These are phyloP conservation scores for Penicillium sp. DNA, from an alignment of 2,329 filamentous ascomycete genomes.

Conservation along the genomic window DNA sequence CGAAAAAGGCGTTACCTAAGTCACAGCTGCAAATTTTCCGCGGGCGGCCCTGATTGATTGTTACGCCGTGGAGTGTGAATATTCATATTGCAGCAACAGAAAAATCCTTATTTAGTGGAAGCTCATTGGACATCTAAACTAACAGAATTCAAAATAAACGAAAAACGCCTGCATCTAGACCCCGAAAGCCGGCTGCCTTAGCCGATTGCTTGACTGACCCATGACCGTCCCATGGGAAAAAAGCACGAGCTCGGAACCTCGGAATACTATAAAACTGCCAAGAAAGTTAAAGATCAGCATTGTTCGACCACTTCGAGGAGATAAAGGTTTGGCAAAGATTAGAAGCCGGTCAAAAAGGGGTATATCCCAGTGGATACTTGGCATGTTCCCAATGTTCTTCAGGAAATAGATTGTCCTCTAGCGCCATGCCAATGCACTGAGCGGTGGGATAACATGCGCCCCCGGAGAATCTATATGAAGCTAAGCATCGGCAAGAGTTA, in stretches of 20 bases:
- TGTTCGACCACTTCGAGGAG: not conserved
- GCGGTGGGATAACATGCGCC: not conserved
- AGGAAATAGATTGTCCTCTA: slow-evolving; percentile 9
- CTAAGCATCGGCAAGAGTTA: not conserved
- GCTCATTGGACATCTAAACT: too few species aligned
- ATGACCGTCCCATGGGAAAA: not conserved
- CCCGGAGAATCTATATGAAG: slow-evolving; percentile 5
- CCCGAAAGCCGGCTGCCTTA: not conserved
- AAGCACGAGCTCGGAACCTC: not conserved
- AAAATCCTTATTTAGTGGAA: too few species aligned
- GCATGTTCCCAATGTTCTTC: slow-evolving; percentile 7
- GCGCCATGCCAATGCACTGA: slow-evolving; percentile 8
- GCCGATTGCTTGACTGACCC: not conserved
- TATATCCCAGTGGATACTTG: slow-evolving; percentile 5
- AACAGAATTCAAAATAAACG: too few species aligned
- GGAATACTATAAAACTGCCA: not conserved
- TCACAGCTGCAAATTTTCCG: not conserved
- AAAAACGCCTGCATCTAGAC: too few species aligned
- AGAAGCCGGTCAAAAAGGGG: slow-evolving; percentile 5
- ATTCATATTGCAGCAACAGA: too few species aligned
- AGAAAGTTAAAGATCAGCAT: not conserved
- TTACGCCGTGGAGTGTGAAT: not conserved
- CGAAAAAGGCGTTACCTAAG: not conserved
- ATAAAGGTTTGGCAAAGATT: not conserved
- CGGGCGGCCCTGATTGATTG: not conserved